A percentile compares a stretch with the other conserved stretches of the same genome.
phyloP scores from a whole-genome alignment of 768 basidiomycete genomes.

The Scleroderma bovista region DNA sequence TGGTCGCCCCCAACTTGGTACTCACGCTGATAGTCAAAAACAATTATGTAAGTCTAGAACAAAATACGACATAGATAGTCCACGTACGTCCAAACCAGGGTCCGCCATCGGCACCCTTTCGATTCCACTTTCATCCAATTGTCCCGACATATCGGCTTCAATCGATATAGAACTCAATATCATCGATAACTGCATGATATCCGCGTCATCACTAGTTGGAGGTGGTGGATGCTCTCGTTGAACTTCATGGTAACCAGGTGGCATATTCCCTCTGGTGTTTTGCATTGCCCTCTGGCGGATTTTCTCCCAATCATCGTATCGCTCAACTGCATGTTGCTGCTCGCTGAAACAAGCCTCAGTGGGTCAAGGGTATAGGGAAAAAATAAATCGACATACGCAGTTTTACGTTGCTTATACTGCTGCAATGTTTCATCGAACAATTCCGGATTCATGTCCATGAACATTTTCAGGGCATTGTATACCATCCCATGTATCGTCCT shows the following conservation, averaged over 20 bases:
- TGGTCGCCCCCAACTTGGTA: constrained; percentile 61
- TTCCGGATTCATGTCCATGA: constrained; percentile 99
- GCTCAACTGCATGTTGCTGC: constrained; percentile 74
- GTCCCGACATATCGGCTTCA: constrained; percentile 55
- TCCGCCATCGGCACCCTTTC: constrained; percentile 91
- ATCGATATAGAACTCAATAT: constrained; percentile 83
- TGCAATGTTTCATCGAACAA: constrained; percentile 92
- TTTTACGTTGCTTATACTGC: constrained; percentile 84
- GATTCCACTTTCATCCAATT: constrained; percentile 75
- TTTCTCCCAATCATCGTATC: constrained; percentile 88
- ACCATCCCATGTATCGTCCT: constrained; percentile 99
- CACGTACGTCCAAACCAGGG: constrained; percentile 78
- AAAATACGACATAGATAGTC: constrained; percentile 11
- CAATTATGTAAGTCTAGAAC: constrained; percentile 15
- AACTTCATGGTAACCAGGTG: constrained; percentile 63
- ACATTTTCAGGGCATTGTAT: constrained; percentile 94
- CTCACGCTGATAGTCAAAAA: constrained; percentile 42
- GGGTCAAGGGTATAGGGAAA: neutral
- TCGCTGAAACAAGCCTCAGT: constrained; percentile 50
- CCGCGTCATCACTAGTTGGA: constrained; percentile 75
- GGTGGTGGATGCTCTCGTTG: constrained; percentile 73
- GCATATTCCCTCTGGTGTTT: constrained; percentile 68
- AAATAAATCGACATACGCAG: constrained; percentile 54
- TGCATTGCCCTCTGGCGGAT: constrained; percentile 71
- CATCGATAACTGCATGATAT: constrained; percentile 84